Evolutionary conservation across 306 rosid species (phyloP), one percentile per base, ranked within the genome.

Genomic region (Medicago ruthenica): DNA sequence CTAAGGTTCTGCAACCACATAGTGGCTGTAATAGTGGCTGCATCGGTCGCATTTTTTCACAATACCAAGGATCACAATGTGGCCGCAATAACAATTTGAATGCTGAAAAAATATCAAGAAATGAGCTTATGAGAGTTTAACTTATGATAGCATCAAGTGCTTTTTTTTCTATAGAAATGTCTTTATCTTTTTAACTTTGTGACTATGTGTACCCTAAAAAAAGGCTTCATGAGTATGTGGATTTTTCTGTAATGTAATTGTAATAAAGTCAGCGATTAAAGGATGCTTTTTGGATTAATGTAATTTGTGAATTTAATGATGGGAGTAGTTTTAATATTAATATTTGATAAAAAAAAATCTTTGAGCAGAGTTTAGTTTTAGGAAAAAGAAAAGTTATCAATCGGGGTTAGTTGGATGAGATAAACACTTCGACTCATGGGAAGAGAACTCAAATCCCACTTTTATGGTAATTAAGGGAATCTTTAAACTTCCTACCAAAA

Each of bases 151-250:
- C 73, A 67, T 74, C 24, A 36, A 54, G 58, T 79, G 67, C 47
- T 54, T 79, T 59, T 47, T 55, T 79, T 82, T 65, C 54, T 37
- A 79, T 44, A 55, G 73, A 48, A 60, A 63, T 81, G 76, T 40
- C 53, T 44, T 57, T 13, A 12, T 60, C 17, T 60, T 0, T 67
- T 67, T 47, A 74, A 66, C 75, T 73, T 69, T 5, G 54, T 71
- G 53, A 51, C 24, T 21, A 53, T 64, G 69, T 65, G 47, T 47
- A 36, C 34, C 40, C 20, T 13, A 63, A 51, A 59, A 16, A 7
- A 50, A 24, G 8, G 14, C 31, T 71, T 51, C 22, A 16, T 36
- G 65, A 80, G 37, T 67, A 50, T 60, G 74, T 44, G 20, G 42
- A 69, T 73, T 74, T 76, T 36, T 78, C 57, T 54, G 22, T 57